Evolutionary conservation across 2,329 filamentous ascomycete genomes (phyloP), one percentile per base, ranked within the genome.

Genomic region (Penicillium sp.): DNA sequence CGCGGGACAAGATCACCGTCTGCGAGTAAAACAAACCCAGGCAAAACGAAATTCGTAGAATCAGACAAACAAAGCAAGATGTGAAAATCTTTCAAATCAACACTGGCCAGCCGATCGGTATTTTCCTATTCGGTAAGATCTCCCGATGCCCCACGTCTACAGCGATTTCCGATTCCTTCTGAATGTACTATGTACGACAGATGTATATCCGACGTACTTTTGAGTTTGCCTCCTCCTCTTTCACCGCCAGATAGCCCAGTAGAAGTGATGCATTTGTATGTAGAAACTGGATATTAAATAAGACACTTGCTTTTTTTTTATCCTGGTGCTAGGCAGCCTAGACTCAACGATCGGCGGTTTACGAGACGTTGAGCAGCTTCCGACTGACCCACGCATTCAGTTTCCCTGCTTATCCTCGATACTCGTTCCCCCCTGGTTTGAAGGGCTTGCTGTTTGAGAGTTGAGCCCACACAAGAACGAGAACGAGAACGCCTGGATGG

Each of bases 111-210:
- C 4, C 39, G 24, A 42, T 42, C 24, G 39, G 24, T 18, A 18
- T n/a, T 29, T 40, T 42, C 39, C 39, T 42, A 17, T 42, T 42
- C 17, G 15, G 39, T n/a, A 8, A 12, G 26, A 27, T 42, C 39
- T 29, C 4, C 17, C 23, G 39, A 42, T 12, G 36, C 36, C 39
- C 39, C 39, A 42, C 39, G 39, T 12, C 10, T 29, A 12, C n/a
- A 8, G 9, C 39, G 26, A 29, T 42, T 42, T 29, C 13, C 37
- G 23, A 27, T 42, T 42, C 18, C 39, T 30, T 7, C 23, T 40
- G 18, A 7, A 27, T 20, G 6, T 39, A 17, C 20, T 21, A 21
- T 33, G 20, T 37, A 37, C 34, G 4, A 36, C 12, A 36, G 12
- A 20, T 40, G 21, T 13, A 40, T 10, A 17, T 12, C 23, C 21